Base-by-base conservation (phyloP, 495 filamentous ascomycete genomes). In the Talaromyces nanjingensis region DNA sequence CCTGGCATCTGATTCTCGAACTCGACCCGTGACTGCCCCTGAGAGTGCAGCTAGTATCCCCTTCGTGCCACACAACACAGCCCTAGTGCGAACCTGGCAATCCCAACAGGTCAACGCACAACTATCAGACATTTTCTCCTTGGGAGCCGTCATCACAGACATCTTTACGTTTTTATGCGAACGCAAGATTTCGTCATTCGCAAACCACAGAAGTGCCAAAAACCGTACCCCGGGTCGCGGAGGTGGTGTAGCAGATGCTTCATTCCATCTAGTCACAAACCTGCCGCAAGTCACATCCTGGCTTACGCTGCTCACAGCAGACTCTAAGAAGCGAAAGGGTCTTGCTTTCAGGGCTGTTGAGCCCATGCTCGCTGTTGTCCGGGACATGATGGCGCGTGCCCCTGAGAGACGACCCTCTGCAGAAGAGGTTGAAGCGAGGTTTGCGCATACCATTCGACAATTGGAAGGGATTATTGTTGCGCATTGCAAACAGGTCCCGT, bases 101-200 rank as follows among this genome's bases (percentile, higher is more conserved):
- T 75, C 81, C 3, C 65, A 71, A 64, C 69, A 79, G 52, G 70
- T 72, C 25, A 68, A 72, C 60, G 67, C 72, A 11, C 65, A 69
- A 63, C 62, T 71, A 0, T 71, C 76, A 45, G 77, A 80, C 59
- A 68, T 79, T 62, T 80, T 80, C 71, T 79, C 77, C 47, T 70
- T 80, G 6, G 71, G 71, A n/a, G 72, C 76, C 11, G 67, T 80
- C 59, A 75, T 70, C 59, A 71, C 84, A 18, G 93, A 97, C 72
- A 82, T 97, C 60, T 91, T 93, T 73, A 92, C 91, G 5, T 81
- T 92, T 20, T 78, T 93, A 45, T 81, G 91, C 70, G 91, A 93
- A 67, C 86, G 88, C 59, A 86, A 88, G 33, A 78, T 86, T 0
- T 81, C 84, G 20, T 81, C 87, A 22, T 96, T 96, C 69, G 74